Base-by-base conservation (phyloP, 108 stramenopile genomes). In the Nitzschia sp. region DNA sequence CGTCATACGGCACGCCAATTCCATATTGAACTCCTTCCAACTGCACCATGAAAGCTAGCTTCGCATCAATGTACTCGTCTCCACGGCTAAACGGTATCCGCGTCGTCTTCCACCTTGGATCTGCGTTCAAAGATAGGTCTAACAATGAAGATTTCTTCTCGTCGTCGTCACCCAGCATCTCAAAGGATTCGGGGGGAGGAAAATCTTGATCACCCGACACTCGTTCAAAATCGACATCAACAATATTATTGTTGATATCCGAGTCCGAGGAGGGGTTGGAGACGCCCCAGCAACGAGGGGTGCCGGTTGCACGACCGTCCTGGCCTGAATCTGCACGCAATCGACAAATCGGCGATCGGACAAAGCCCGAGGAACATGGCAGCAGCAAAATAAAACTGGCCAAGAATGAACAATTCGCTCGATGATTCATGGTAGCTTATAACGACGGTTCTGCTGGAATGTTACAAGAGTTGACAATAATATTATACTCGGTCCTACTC, bases 1-100 rank as follows among this genome's bases (percentile, higher is more conserved):
- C 59, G 63, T 85, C 83, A 56, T 66, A 83, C 0, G 83, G 80
- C 30, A 78, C 49, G 24, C 53, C 83, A 54, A 85, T 85, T 17
- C 71, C 79, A 54, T 85, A 85, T 1, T 35, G 33, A 26, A 57
- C 32, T 1, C 80, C 80, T 5, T 81, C 80, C n/a, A 78, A 34
- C 21, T 66, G 62, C 19, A 70, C 72, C 72, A 75, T 71, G 54
- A 80, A 84, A 1, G 83, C 66, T 21, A 84, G 46, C 57, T 70
- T 80, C 28, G 65, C 59, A 35, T 80, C 79, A 59, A 84, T 84
- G 71, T 65, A 73, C 33, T 74, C 74, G 28, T 72, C 63, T 8
- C 57, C 54, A 29, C 70, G 68, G 46, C 55, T 63, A 46, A 77
- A 84, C 3, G 83, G 83, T 29, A 80, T 75, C 8, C 79, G 47